Percentiles rank a stretch among this genome's conserved stretches.
Conservation (phyloP, 768 basidiomycete genomes). For the Brasilioporus rufonigricans region DNA sequence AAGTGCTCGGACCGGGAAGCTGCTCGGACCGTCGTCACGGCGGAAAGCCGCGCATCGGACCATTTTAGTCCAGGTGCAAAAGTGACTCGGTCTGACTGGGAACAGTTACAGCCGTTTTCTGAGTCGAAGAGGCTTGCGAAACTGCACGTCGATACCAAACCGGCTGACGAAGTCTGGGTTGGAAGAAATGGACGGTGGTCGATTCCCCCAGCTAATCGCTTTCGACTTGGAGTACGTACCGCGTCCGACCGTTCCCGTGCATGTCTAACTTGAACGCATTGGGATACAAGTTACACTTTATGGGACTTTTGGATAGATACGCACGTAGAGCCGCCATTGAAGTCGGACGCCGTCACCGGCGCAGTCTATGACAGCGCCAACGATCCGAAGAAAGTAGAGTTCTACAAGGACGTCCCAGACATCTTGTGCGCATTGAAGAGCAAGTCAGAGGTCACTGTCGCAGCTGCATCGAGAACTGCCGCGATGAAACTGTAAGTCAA, state of each 20-base stretch:
- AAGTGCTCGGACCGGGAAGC: too few species aligned
- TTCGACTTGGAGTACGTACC: constrained; percentile 76
- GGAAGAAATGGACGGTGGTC: constrained; percentile 17
- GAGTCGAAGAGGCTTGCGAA: too few species aligned
- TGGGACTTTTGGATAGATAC: constrained; percentile 90
- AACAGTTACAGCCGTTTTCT: too few species aligned
- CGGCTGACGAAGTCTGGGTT: background rate
- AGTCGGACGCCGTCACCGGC: constrained; percentile 35
- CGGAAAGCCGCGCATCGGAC: too few species aligned
- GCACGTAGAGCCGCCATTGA: constrained; percentile 62
- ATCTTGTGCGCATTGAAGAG: constrained; percentile 61
- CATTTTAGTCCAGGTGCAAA: too few species aligned
- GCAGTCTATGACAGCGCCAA: constrained; percentile 24
- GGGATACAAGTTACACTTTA: constrained; percentile 63
- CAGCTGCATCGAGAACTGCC: constrained; percentile 72
- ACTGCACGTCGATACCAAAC: too few species aligned
- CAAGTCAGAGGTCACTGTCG: constrained; percentile 49
- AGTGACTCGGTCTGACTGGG: too few species aligned
- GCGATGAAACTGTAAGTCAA: constrained; percentile 62
- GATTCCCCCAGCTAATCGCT: constrained; percentile 63
- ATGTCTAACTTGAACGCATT: constrained; percentile 1
- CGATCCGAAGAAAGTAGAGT: constrained; percentile 43
- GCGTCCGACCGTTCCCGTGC: constrained; percentile 1
- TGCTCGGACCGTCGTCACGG: too few species aligned
- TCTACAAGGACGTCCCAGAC: constrained; percentile 74